phyloP scores from a whole-genome alignment of 1,284 basidiomycete genomes.

The Ganoderma lucidum region DNA sequence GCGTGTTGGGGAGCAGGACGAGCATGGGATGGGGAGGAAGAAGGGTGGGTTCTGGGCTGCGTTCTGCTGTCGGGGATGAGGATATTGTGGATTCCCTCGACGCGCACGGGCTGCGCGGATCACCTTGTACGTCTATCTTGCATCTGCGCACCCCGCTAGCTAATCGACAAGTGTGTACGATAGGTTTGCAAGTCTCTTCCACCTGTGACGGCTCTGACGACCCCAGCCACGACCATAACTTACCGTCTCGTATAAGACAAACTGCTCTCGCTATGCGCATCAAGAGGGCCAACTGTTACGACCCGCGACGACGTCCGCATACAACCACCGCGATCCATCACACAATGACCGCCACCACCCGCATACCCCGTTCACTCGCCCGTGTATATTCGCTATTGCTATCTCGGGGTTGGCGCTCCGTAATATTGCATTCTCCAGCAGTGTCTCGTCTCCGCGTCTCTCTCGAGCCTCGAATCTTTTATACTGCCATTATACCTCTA shows the following conservation, averaged over 20 bases:
- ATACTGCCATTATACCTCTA: slow-evolving; percentile 16
- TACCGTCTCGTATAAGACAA: slow-evolving; percentile 20
- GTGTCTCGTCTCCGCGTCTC: slow-evolving; percentile 5
- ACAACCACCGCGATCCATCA: slow-evolving; percentile 26
- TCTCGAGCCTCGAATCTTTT: slow-evolving; percentile 5
- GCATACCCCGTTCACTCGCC: slow-evolving; percentile 32
- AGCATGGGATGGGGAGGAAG: slow-evolving; percentile 57
- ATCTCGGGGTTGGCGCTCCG: slow-evolving; percentile 28
- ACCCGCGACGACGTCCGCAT: slow-evolving; percentile 27
- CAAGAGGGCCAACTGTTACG: slow-evolving; percentile 16
- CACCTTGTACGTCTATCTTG: slow-evolving; percentile 30
- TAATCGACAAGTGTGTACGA: neutral
- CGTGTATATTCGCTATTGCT: slow-evolving; percentile 36
- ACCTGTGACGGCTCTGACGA: slow-evolving; percentile 36
- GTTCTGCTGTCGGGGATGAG: slow-evolving; percentile 76
- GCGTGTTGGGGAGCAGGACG: slow-evolving; percentile 63
- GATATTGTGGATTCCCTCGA: slow-evolving; percentile 21
- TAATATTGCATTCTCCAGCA: slow-evolving; percentile 25
- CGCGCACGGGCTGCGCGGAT: slow-evolving; percentile 37
- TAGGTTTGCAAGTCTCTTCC: slow-evolving; percentile 31
- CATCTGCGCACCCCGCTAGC: slow-evolving; percentile 6
- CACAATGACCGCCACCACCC: slow-evolving; percentile 19
- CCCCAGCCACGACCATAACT: slow-evolving; percentile 32
- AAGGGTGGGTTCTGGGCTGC: slow-evolving; percentile 60
- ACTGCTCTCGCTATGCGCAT: slow-evolving; percentile 22